Percentiles rank a stretch among this genome's conserved stretches.
Evolutionary conservation across 1,139 yeast species (phyloP).

Genomic region (Saccharomyces hybrid): DNA sequence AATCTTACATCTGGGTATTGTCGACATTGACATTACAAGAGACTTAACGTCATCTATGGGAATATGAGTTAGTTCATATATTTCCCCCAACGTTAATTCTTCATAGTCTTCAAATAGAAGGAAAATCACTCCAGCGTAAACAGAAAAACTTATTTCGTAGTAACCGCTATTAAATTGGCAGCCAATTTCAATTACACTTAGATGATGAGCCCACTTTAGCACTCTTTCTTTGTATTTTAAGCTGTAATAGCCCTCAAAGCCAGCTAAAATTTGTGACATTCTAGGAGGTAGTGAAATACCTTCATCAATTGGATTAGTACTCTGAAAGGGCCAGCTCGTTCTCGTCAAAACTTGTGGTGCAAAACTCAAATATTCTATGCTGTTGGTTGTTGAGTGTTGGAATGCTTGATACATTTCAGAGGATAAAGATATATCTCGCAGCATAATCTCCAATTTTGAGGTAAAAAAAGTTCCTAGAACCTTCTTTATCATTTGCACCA

Average conservation of each 20-base stretch:
- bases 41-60: slow-evolving; percentile 66
- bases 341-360: slow-evolving; percentile 49
- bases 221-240: slow-evolving; percentile 66
- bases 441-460: slow-evolving; percentile 80
- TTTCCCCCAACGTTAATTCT: slow-evolving; percentile 51
- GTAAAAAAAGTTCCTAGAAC: slow-evolving; percentile 80
- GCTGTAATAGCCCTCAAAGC: slow-evolving; percentile 45
- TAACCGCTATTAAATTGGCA: slow-evolving; percentile 58
- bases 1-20: slow-evolving; percentile 73
- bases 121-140: slow-evolving; percentile 72
- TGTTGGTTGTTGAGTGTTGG: slow-evolving; percentile 14
- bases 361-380: slow-evolving; percentile 29
- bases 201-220: slow-evolving; percentile 74
- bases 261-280: slow-evolving; percentile 36
- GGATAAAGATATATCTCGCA: slow-evolving; percentile 57
- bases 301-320: slow-evolving; percentile 14
- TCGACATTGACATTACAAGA: slow-evolving; percentile 76
- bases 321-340: slow-evolving; percentile 30
- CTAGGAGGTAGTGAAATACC: slow-evolving; percentile 46
- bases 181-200: slow-evolving; percentile 73
- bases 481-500: slow-evolving; percentile 63
- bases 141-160: slow-evolving; percentile 74
- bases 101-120: slow-evolving; percentile 54
- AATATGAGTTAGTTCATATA: slow-evolving; percentile 58
- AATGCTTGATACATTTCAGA: slow-evolving; percentile 13